Evolutionary conservation across 169 alveolate species (phyloP).

Genomic region (Plasmodium knowlesi): DNA sequence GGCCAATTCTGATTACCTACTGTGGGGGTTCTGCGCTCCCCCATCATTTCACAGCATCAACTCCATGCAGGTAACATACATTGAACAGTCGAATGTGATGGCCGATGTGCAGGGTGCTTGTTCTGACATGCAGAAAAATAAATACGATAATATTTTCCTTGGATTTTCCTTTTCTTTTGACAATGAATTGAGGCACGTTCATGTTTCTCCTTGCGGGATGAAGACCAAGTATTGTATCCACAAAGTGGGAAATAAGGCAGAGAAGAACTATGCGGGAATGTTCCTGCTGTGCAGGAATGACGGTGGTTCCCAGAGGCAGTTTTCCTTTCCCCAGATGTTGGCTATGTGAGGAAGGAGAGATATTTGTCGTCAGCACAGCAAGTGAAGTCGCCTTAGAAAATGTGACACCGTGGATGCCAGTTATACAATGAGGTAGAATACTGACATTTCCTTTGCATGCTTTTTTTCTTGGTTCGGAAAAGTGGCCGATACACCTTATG

Average conservation of each 20-base stretch:
- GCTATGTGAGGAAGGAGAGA: neutral
- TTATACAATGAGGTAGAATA: neutral
- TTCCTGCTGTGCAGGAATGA: constrained; percentile 29
- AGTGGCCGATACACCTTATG: neutral
- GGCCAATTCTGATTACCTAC: constrained; percentile 39
- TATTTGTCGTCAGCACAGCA: neutral
- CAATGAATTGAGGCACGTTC: constrained; percentile 4
- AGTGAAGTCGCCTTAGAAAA: neutral
- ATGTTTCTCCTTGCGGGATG: constrained; percentile 11
- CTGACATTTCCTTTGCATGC: neutral
- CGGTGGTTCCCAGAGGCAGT: constrained; percentile 17
- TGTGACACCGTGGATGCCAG: neutral
- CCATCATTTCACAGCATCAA: constrained; percentile 18
- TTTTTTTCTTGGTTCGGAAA: neutral
- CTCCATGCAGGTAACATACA: constrained; percentile 47
- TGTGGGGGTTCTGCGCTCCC: constrained; percentile 70
- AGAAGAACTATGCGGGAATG: constrained; percentile 30
- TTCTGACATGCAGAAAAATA: constrained; percentile 29
- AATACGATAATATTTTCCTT: constrained; percentile 46
- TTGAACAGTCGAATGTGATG: neutral
- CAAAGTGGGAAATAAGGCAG: neutral
- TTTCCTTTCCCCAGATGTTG: neutral
- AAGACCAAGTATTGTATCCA: constrained; percentile 16
- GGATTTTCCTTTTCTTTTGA: constrained; percentile 58
- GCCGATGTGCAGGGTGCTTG: constrained; percentile 37